A percentile compares a stretch with the other conserved stretches of the same genome.
These are phyloP conservation scores for Aleurites moluccanus DNA, from an alignment of 441 rosid genomes.

Conservation along the genomic window DNA sequence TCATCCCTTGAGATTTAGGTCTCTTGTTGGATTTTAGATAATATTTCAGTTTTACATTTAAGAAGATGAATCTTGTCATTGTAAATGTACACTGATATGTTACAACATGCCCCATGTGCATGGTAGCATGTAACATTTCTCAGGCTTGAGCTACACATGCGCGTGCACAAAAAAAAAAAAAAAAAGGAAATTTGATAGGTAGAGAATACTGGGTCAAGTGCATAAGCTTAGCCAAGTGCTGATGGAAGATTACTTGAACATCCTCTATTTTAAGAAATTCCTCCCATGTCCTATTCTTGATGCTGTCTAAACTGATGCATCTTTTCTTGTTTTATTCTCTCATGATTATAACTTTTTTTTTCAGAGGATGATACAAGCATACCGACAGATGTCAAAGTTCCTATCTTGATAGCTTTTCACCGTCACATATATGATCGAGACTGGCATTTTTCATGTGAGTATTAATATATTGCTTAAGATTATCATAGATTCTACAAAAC, in stretches of 20 bases:
- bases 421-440: slow-evolving; percentile 66
- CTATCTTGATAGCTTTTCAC: slow-evolving; percentile 75
- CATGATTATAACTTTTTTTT: slow-evolving; percentile 21
- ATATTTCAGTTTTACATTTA: neutral
- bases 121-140: neutral
- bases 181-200: neutral
- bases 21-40: neutral
- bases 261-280: neutral
- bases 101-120: neutral
- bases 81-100: neutral
- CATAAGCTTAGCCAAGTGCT: neutral
- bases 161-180: no score
- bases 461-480: slow-evolving; percentile 17
- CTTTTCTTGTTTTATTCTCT: neutral
- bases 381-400: slow-evolving; percentile 79
- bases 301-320: slow-evolving; percentile 11
- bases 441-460: slow-evolving; percentile 95
- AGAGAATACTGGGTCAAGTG: neutral
- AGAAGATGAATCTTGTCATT: neutral
- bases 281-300: neutral
- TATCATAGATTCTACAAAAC: neutral
- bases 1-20: neutral
- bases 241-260: neutral
- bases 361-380: slow-evolving; percentile 99
- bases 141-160: no score